A percentile compares a stretch with the other conserved stretches of the same genome.
Evolutionary conservation across 2,329 filamentous ascomycete genomes (phyloP).

Genomic region (Pseudogymnoascus sp.): DNA sequence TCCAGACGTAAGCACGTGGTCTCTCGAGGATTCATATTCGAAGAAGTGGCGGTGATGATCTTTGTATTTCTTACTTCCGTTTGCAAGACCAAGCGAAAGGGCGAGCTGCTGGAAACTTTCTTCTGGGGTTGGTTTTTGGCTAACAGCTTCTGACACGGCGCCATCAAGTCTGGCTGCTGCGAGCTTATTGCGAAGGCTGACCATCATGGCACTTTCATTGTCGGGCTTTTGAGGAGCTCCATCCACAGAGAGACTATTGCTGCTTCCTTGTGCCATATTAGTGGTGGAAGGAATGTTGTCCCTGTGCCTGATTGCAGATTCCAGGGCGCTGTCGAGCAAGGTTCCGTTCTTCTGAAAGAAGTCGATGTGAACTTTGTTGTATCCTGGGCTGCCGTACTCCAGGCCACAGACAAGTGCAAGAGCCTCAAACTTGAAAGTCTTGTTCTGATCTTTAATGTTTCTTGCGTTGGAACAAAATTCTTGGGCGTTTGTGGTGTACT

Average conservation of each 20-base stretch:
- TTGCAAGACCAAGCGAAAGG: neutral
- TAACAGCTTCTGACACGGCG: neutral
- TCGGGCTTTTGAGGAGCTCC: neutral
- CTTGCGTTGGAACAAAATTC: neutral
- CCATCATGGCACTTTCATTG: neutral
- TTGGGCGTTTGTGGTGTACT: neutral
- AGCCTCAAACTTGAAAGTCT: neutral
- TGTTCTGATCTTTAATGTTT: neutral
- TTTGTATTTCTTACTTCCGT: neutral
- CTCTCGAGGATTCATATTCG: neutral
- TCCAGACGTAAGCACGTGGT: neutral
- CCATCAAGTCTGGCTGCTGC: neutral
- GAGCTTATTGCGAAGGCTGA: neutral
- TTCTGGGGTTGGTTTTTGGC: neutral
- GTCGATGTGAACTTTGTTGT: neutral
- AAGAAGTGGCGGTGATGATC: neutral
- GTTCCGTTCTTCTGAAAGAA: neutral
- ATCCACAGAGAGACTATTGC: too few species aligned
- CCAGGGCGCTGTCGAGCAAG: neutral
- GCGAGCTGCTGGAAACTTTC: neutral
- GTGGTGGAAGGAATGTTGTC: neutral
- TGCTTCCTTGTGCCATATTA: neutral
- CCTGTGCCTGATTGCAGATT: neutral
- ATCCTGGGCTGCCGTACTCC: neutral
- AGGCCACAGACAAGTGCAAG: neutral